These are phyloP conservation scores for Curvularia hawaiiensis DNA, from an alignment of 2,329 filamentous ascomycete genomes.

Conservation along the genomic window DNA sequence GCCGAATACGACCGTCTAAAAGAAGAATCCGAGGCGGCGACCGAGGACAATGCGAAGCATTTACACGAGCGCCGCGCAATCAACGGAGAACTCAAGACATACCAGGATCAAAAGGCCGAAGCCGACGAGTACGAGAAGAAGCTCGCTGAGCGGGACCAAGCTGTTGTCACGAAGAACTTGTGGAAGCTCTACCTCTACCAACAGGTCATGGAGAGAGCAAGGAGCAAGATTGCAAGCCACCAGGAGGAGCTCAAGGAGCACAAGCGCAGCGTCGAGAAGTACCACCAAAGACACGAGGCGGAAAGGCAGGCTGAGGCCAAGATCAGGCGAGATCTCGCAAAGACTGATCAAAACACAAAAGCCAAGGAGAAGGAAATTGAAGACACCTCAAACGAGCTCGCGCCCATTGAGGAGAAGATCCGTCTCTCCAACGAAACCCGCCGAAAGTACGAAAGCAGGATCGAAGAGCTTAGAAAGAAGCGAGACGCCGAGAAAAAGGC, in stretches of 20 bases:
- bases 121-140: constrained; percentile 93
- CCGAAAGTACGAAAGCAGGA: constrained; percentile 69
- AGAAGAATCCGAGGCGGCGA: constrained; percentile 80
- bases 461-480: constrained; percentile 75
- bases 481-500: constrained; percentile 71
- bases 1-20: constrained; percentile 92
- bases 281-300: constrained; percentile 77
- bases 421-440: constrained; percentile 72
- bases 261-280: constrained; percentile 83
- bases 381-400: constrained; percentile 80
- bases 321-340: constrained; percentile 75
- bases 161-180: constrained; percentile 88
- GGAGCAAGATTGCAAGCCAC: constrained; percentile 86
- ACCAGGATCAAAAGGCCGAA: constrained; percentile 94
- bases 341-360: constrained; percentile 84
- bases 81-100: constrained; percentile 97
- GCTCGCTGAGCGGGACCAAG: constrained; percentile 85
- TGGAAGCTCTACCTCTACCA: constrained; percentile 99
- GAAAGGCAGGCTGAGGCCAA: constrained; percentile 84
- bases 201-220: constrained; percentile 89
- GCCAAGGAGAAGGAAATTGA: constrained; percentile 86
- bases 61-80: constrained; percentile 89
- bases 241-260: constrained; percentile 95
- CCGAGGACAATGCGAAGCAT: constrained; percentile 87
- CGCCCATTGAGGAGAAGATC: constrained; percentile 93